These are phyloP conservation scores for Cephalotrichum gorgonifer DNA, from an alignment of 2,329 filamentous ascomycete species.

Conservation along the genomic window DNA sequence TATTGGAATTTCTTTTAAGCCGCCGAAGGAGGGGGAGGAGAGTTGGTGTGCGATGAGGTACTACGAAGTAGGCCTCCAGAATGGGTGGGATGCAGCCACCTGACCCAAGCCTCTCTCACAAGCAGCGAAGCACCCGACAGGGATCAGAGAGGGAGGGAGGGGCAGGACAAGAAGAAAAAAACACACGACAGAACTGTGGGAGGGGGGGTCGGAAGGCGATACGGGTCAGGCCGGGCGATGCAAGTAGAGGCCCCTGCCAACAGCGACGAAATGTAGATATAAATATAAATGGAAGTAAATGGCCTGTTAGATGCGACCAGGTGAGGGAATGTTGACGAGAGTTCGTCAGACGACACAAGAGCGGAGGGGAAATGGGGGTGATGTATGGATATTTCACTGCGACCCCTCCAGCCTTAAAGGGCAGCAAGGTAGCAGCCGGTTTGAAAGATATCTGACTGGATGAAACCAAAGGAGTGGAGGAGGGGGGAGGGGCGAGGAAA, in stretches of 20 bases:
- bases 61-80: neutral
- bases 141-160: neutral
- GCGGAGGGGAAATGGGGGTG: neutral
- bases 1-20: too few species aligned
- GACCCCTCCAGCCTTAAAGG: too few species aligned
- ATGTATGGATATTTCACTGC: too few species aligned
- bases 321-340: neutral
- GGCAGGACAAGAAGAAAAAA: neutral
- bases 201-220: neutral
- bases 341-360: neutral
- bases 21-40: neutral
- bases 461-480: too few species aligned
- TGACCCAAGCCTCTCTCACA: neutral
- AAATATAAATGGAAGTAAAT: too few species aligned
- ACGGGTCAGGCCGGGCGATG: neutral
- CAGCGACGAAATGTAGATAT: neutral
- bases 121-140: neutral
- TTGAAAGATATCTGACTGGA: too few species aligned
- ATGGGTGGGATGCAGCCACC: neutral
- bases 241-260: neutral
- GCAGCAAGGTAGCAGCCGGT: too few species aligned
- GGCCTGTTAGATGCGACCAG: neutral
- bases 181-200: neutral
- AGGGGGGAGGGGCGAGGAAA: too few species aligned
- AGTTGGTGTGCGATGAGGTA: neutral